These are phyloP conservation scores for Fusarium sp. DNA, from an alignment of 2,329 filamentous ascomycete species.

Conservation along the genomic window DNA sequence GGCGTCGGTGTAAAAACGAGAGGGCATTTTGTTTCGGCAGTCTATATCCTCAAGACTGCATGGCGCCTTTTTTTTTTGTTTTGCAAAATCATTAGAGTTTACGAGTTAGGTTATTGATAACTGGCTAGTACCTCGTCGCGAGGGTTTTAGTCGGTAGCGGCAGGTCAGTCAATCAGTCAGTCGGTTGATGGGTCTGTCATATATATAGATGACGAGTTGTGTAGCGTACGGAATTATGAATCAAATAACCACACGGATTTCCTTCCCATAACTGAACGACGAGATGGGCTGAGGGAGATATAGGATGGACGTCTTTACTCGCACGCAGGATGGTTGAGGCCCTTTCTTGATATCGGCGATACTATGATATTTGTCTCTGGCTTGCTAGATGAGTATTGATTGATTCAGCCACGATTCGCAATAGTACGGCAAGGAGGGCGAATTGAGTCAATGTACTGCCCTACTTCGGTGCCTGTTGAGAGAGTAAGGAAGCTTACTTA, in stretches of 20 bases:
- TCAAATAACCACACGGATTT: neutral
- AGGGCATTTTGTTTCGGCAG: constrained; percentile 34
- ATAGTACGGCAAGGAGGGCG: neutral
- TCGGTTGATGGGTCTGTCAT: neutral
- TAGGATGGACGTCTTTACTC: constrained; percentile 6
- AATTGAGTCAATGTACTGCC: neutral
- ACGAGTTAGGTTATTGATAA: constrained; percentile 1
- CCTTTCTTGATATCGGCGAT: neutral
- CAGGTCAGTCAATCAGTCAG: neutral
- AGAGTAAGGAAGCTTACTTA: too few species aligned
- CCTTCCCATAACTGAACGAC: neutral
- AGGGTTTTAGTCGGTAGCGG: neutral
- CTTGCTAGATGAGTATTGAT: neutral
- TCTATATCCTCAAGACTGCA: constrained; percentile 34
- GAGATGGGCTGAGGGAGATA: constrained; percentile 6
- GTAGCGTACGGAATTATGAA: constrained; percentile 3
- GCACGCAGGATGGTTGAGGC: neutral
- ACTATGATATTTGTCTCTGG: neutral
- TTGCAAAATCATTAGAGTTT: constrained; percentile 34
- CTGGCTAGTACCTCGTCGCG: neutral
- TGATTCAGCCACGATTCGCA: neutral
- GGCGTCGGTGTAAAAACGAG: constrained; percentile 34
- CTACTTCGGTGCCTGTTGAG: too few species aligned
- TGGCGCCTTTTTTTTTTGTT: constrained; percentile 30
- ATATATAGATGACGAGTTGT: neutral